phyloP scores from a whole-genome alignment of 495 filamentous ascomycete genomes.

The Talaromyces ruber region DNA sequence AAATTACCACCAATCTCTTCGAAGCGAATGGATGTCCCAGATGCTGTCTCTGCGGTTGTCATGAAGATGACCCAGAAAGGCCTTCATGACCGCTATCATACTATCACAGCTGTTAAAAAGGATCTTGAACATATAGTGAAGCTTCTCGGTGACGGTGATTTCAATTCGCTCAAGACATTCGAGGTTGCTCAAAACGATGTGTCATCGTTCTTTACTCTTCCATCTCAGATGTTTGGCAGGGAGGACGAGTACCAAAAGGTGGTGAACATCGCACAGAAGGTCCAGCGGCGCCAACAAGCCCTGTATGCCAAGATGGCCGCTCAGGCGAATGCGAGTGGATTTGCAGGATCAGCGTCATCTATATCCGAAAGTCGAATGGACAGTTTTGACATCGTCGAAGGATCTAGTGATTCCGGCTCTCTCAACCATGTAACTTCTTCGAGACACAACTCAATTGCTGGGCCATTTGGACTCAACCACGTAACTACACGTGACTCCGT shows the following conservation, averaged over 20 bases:
- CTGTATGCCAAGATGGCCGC: constrained; percentile 33
- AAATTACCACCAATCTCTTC: constrained; percentile 65
- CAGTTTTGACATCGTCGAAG: constrained; percentile 37
- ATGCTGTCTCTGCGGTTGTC: constrained; percentile 69
- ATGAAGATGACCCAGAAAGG: constrained; percentile 86
- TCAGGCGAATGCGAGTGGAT: constrained; percentile 23
- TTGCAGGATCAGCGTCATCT: constrained; percentile 48
- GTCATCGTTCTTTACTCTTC: constrained; percentile 79
- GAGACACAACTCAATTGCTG: constrained; percentile 28
- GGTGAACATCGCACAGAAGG: constrained; percentile 62
- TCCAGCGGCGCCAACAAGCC: constrained; percentile 52
- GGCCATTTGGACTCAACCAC: constrained; percentile 20
- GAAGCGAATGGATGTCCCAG: constrained; percentile 70
- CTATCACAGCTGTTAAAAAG: constrained; percentile 68
- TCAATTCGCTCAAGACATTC: constrained; percentile 57
- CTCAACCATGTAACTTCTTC: constrained; percentile 30
- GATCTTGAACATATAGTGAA: constrained; percentile 63
- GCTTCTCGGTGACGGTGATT: constrained; percentile 68
- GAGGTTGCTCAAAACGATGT: constrained; percentile 67
- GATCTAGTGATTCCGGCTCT: constrained; percentile 45
- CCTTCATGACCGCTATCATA: constrained; percentile 76
- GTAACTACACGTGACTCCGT: constrained; percentile 29
- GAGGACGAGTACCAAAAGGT: constrained; percentile 60
- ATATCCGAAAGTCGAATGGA: constrained; percentile 49
- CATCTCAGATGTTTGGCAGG: constrained; percentile 70